Percentiles rank a stretch among this genome's conserved stretches.
These are phyloP conservation scores for Pseudoscleropodium purum DNA, from an alignment of 225 moss, liverwort and hornwort species.

Conservation along the genomic window DNA sequence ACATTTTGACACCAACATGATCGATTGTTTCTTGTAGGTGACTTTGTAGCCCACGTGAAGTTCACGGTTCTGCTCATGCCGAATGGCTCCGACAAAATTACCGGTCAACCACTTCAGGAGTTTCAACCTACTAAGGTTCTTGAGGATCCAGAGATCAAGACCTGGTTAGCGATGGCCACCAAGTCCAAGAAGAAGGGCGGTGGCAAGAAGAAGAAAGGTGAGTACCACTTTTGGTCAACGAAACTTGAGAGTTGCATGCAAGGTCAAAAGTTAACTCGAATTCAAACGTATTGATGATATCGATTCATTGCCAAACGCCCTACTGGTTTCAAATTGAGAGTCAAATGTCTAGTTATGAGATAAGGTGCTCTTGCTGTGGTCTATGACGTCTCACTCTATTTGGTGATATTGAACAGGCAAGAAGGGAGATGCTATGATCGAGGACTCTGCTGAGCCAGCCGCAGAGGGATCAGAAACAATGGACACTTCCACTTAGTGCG, in stretches of 20 bases:
- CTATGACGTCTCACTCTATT: not conserved
- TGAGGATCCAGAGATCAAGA: constrained; percentile 90
- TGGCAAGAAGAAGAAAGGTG: constrained; percentile 99
- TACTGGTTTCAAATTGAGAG: not conserved
- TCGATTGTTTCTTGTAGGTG: constrained; percentile 37
- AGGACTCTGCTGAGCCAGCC: constrained; percentile 35
- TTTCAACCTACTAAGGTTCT: constrained; percentile 59
- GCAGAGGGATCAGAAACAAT: constrained; percentile 44
- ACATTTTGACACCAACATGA: not conserved
- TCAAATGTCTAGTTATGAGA: not conserved
- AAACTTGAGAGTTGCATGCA: not conserved
- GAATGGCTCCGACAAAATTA: constrained; percentile 94
- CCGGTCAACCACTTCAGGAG: constrained; percentile 79
- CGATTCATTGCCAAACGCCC: not conserved
- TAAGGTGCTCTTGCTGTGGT: not conserved
- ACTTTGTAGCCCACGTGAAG: constrained; percentile 89
- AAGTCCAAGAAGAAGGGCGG: constrained; percentile 99
- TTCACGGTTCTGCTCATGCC: constrained; percentile 99
- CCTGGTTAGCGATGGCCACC: constrained; percentile 87
- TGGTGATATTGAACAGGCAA: constrained; percentile 49
- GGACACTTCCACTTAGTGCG: constrained; percentile 65
- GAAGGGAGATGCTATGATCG: constrained; percentile 68
- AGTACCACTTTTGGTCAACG: not conserved
- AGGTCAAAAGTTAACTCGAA: not conserved
- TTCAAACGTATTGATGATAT: not conserved